These are phyloP conservation scores for Solanum chacoense DNA, from an alignment of 305 asterid species.

Conservation along the genomic window DNA sequence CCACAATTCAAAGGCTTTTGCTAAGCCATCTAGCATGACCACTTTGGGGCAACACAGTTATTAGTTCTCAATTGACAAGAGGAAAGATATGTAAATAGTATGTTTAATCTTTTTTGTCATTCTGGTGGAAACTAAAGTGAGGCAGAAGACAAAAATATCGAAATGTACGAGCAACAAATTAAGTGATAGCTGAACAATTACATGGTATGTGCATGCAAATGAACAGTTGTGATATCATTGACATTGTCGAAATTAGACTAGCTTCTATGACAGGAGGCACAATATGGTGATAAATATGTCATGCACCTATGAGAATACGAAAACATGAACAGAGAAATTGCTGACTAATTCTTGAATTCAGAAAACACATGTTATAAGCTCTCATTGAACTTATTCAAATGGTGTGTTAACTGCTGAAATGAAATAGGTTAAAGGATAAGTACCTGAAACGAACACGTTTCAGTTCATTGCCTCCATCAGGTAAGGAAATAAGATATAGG, in stretches of 20 bases:
- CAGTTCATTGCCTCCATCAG: conserved; percentile 60
- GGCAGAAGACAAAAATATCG: not conserved
- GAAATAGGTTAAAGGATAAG: not conserved
- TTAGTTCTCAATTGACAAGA: not conserved
- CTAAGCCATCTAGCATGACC: not conserved
- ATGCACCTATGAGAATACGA: not conserved
- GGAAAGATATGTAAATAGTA: not conserved
- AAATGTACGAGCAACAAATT: not conserved
- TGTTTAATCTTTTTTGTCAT: not conserved
- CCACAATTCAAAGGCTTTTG: not conserved
- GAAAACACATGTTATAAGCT: not conserved
- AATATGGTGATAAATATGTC: not conserved
- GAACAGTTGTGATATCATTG: not conserved
- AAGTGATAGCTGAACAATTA: not conserved
- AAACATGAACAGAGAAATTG: not conserved
- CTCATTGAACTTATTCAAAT: not conserved
- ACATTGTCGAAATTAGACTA: not conserved
- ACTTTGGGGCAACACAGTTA: not conserved
- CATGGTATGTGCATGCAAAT: not conserved
- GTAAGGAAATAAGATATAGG: conserved; percentile 45
- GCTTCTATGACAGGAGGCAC: not conserved
- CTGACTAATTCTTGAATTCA: not conserved
- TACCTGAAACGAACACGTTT: conserved; percentile 92
- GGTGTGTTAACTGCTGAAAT: not conserved
- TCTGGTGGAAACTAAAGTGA: not conserved